Evolutionary conservation across 2,329 filamentous ascomycete genomes (phyloP).

Genomic region (Xenosphaeropsis pyriputrescens): DNA sequence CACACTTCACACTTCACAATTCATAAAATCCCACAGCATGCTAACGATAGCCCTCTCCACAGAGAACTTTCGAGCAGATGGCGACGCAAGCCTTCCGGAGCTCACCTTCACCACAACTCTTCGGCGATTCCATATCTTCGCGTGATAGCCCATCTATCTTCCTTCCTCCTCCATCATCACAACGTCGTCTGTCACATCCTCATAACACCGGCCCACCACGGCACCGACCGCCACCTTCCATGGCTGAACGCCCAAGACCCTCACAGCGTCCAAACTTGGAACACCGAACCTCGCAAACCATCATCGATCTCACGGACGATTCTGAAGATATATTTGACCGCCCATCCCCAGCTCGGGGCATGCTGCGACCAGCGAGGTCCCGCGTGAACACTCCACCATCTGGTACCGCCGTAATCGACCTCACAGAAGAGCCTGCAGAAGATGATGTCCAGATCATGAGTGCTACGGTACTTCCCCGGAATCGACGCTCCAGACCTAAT

Average conservation of each 20-base stretch:
- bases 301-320: slow-evolving; percentile 19
- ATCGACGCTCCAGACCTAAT: slow-evolving; percentile 3
- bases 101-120: slow-evolving; percentile 1
- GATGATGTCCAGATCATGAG: slow-evolving; percentile 17
- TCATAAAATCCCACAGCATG: too few species aligned
- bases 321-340: slow-evolving; percentile 7
- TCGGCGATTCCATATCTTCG: neutral
- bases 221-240: slow-evolving; percentile 8
- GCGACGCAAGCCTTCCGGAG: slow-evolving; percentile 1
- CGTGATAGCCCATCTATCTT: neutral
- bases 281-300: slow-evolving; percentile 12
- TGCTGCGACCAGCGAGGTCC: neutral
- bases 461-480: slow-evolving; percentile 1
- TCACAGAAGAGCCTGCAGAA: slow-evolving; percentile 31
- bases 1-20: too few species aligned
- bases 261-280: slow-evolving; percentile 9
- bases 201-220: slow-evolving; percentile 9
- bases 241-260: slow-evolving; percentile 9
- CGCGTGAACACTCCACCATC: too few species aligned
- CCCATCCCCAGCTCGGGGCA: neutral
- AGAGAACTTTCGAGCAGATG: slow-evolving; percentile 1
- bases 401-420: slow-evolving; percentile 28
- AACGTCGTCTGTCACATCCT: slow-evolving; percentile 12
- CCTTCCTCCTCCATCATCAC: slow-evolving; percentile 3
- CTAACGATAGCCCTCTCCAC: neutral